A percentile compares a stretch with the other conserved stretches of the same genome.
phyloP scores from a whole-genome alignment of 2,329 filamentous ascomycete species.

The Diaporthe sp. region DNA sequence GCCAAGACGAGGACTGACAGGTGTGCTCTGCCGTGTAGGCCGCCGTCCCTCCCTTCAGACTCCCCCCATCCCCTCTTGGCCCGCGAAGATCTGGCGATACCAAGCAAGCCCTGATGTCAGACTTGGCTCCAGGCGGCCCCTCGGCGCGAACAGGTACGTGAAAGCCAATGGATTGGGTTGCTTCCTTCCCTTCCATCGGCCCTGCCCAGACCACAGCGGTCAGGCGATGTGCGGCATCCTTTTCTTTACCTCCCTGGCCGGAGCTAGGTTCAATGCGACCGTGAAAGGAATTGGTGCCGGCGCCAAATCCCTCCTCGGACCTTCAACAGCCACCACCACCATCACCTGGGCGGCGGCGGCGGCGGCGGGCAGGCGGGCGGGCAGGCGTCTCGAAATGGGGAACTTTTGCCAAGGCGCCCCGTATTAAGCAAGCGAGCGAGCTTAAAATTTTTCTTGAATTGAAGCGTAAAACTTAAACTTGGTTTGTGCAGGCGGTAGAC shows the following conservation, averaged over 20 bases:
- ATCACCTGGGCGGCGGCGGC: background rate
- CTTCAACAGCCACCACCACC: background rate
- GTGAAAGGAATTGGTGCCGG: slow-evolving; percentile 3
- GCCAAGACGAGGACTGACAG: slow-evolving; percentile 1
- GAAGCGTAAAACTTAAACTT: slow-evolving; percentile 32
- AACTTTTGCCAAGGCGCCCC: slow-evolving; percentile 25
- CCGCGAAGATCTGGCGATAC: background rate
- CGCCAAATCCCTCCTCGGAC: background rate
- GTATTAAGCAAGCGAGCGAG: slow-evolving; percentile 37
- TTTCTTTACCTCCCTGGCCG: background rate
- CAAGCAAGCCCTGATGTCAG: slow-evolving; percentile 21
- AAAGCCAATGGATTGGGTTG: background rate
- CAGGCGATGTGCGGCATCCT: slow-evolving; percentile 14
- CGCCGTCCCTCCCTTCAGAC: background rate
- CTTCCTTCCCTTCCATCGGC: slow-evolving; percentile 28
- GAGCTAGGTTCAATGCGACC: slow-evolving; percentile 4
- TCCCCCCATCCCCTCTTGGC: background rate
- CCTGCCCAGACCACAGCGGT: slow-evolving; percentile 15
- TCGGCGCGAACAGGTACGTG: background rate
- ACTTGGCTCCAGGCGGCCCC: slow-evolving; percentile 23
- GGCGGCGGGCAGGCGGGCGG: background rate
- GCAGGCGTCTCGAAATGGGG: slow-evolving; percentile 8
- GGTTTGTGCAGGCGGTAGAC: slow-evolving; percentile 1
- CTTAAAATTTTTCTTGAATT: slow-evolving; percentile 40
- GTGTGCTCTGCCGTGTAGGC: background rate